Percentiles rank a stretch among this genome's conserved stretches.
Evolutionary conservation across 257 asterid species (phyloP).

Genomic region (Plantago major): DNA sequence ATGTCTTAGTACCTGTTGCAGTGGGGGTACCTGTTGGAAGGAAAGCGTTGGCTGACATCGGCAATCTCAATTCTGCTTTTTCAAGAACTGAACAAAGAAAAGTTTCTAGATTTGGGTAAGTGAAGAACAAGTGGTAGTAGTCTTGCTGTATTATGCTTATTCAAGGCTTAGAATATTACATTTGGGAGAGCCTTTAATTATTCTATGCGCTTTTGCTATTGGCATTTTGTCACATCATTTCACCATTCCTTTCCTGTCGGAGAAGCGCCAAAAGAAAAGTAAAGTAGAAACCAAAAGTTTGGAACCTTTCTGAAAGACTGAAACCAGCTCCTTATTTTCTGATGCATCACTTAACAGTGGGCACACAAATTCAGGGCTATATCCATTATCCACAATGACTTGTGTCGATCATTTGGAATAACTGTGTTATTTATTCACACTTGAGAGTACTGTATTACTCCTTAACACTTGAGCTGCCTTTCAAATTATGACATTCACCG

Average conservation of each 20-base stretch:
- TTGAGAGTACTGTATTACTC: neutral
- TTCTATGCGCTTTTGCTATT: neutral
- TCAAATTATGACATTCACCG: conserved; percentile 3
- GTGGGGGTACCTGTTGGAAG: conserved; percentile 52
- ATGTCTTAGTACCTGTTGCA: conserved; percentile 27
- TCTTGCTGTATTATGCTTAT: neutral
- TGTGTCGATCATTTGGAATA: conserved; percentile 7
- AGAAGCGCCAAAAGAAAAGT: neutral
- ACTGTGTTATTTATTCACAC: neutral
- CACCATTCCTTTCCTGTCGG: neutral
- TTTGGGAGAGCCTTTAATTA: conserved; percentile 12
- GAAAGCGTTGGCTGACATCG: conserved; percentile 73
- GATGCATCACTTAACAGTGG: conserved; percentile 23
- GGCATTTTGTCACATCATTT: no score
- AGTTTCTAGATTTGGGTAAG: conserved; percentile 48
- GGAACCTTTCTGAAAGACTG: neutral
- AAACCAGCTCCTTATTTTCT: neutral
- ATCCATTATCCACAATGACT: conserved; percentile 22
- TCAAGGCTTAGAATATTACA: conserved; percentile 1
- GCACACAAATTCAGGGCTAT: conserved; percentile 24
- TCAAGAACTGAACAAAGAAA: conserved; percentile 36
- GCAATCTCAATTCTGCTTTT: conserved; percentile 53
- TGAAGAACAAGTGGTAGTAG: conserved; percentile 10
- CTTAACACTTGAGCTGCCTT: conserved; percentile 9
- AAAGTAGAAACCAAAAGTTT: neutral